Conservation (phyloP, 495 filamentous ascomycete genomes). For the Neurospora sp. region DNA sequence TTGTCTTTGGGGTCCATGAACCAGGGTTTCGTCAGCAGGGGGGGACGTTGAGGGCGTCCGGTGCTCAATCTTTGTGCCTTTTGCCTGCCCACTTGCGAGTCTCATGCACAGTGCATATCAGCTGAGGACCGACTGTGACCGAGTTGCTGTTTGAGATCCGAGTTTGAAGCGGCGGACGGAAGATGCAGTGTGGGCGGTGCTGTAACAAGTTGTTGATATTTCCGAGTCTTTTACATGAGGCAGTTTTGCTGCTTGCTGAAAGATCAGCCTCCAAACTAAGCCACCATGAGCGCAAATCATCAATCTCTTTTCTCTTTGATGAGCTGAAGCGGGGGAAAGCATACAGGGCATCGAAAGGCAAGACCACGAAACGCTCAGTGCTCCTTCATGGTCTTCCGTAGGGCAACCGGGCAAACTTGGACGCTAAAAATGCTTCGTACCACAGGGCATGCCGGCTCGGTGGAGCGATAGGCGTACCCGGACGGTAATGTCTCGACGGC, state of each 20-base stretch:
- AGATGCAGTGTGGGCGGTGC: neutral
- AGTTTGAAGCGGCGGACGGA: neutral
- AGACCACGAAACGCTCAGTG: neutral
- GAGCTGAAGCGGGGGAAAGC: neutral
- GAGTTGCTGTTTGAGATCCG: neutral
- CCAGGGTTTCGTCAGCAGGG: conserved; percentile 14
- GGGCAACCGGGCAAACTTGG: neutral
- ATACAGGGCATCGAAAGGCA: neutral
- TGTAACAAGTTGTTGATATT: neutral
- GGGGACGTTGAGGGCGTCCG: neutral
- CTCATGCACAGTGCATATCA: neutral
- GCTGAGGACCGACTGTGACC: neutral
- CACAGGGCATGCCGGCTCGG: neutral
- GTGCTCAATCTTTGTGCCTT: neutral
- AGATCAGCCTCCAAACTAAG: neutral
- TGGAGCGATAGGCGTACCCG: neutral
- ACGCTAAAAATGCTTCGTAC: neutral
- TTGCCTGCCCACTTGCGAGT: neutral
- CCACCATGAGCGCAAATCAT: neutral
- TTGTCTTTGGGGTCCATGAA: neutral
- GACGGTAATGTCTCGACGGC: neutral
- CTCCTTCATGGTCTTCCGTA: neutral
- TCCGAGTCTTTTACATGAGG: neutral
- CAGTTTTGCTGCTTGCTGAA: neutral
- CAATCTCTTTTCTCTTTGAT: neutral